Evolutionary conservation across 345 rosid species (phyloP), one percentile per base, ranked within the genome.

Genomic region (Bruguiera sexangula): DNA sequence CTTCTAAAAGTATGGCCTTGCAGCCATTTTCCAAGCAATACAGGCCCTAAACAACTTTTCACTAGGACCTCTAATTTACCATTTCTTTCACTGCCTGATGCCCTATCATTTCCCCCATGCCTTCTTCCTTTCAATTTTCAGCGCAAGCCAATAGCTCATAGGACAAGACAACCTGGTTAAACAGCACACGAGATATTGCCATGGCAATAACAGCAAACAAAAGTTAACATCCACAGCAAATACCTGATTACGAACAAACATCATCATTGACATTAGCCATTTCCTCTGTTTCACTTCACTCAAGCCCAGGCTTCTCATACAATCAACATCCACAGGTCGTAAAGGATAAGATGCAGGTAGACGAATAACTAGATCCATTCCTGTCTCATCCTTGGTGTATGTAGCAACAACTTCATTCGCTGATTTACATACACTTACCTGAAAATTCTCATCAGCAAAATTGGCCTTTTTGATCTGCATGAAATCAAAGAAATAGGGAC

Each of bases 351-450:
- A 85, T 34, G 83, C 87, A 72, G 98, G 98, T 69, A 94, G 92
- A 60, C 84, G 96, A 67, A 94, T 91, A 69, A 92, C 87, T 52
- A 94, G 89, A 79, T 94, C 96, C 92, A 92, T 89, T 72, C 94
- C 93, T 0, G 97, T 89, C 78, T 94, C 97, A 73, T 94, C 98
- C 79, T 92, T 94, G 6, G 86, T 91, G 78, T 89, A 94, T 58
- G 97, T 94, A 69, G 98, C 96, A 71, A 89, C 96, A 48, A 94
- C 93, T 72, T 94, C 98, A 76, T 91, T 92, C 69, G 96, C 96
- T 18, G 97, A 84, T 85, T 91, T 91, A 86, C 96, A 89, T 63
- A 92, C 84, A 70, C 87, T 86, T 21, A 94, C 90, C 36, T 92
- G 85, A 72, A 91, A 92, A 74, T 86, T 85, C 70, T 92, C 99